Percentiles rank a stretch among this genome's conserved stretches.
phyloP scores from a whole-genome alignment of 2,329 filamentous ascomycete genomes.

The Aphanocladium album region DNA sequence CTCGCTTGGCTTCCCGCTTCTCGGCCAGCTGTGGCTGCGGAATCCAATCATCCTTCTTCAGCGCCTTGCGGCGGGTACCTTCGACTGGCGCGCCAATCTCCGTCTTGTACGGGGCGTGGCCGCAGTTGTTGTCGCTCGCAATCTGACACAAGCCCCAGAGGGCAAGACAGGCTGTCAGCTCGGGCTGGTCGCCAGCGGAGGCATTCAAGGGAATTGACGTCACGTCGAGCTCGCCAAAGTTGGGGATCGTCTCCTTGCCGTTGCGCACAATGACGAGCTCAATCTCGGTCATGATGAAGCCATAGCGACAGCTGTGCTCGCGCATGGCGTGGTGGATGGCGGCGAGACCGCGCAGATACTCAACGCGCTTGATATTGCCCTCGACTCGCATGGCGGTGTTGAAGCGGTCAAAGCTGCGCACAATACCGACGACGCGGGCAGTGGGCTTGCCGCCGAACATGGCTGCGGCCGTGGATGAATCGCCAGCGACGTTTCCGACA shows the following conservation, averaged over 20 bases:
- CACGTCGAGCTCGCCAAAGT: slow-evolving; percentile 87
- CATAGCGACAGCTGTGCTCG: slow-evolving; percentile 87
- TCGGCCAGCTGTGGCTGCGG: slow-evolving; percentile 66
- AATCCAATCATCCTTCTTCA: slow-evolving; percentile 70
- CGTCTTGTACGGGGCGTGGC: slow-evolving; percentile 59
- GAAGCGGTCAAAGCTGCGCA: slow-evolving; percentile 89
- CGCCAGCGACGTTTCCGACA: slow-evolving; percentile 56
- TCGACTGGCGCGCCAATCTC: slow-evolving; percentile 73
- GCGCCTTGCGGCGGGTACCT: slow-evolving; percentile 63
- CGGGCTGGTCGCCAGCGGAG: slow-evolving; percentile 29
- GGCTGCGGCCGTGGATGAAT: slow-evolving; percentile 50
- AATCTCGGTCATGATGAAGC: slow-evolving; percentile 94
- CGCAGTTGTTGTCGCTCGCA: slow-evolving; percentile 51
- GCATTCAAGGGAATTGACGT: slow-evolving; percentile 54
- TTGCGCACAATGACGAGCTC: slow-evolving; percentile 87
- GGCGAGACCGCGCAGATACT: slow-evolving; percentile 81
- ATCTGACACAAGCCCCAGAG: slow-evolving; percentile 75
- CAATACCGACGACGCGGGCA: slow-evolving; percentile 70
- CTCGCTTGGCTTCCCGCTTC: slow-evolving; percentile 71
- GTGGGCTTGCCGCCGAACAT: slow-evolving; percentile 44
- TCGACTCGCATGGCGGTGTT: slow-evolving; percentile 91
- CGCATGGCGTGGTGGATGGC: slow-evolving; percentile 90
- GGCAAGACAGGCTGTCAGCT: slow-evolving; percentile 65
- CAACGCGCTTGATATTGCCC: slow-evolving; percentile 75
- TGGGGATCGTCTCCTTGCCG: slow-evolving; percentile 64